These are phyloP conservation scores for Amanita thiersii DNA, from an alignment of 768 basidiomycete species.

Conservation along the genomic window DNA sequence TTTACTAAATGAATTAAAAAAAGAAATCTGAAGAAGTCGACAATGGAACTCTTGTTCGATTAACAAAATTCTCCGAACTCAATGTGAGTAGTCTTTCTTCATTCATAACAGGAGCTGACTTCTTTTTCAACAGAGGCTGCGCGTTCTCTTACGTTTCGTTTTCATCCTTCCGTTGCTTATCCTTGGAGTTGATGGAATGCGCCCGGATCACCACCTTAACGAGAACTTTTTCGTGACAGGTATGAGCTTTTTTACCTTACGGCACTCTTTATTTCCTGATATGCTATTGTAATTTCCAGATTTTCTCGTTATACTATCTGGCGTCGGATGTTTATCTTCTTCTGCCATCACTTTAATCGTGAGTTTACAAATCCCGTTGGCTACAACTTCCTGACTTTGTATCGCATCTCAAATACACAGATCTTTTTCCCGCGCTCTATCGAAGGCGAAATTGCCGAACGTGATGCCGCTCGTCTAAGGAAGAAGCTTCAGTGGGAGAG, in stretches of 20 bases:
- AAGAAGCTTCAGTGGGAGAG: slow-evolving; percentile 24
- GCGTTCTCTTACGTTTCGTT: slow-evolving; percentile 65
- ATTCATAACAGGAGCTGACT: not conserved
- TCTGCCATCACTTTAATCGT: slow-evolving; percentile 72
- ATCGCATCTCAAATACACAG: slow-evolving; percentile 22
- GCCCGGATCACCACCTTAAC: slow-evolving; percentile 56
- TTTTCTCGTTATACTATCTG: slow-evolving; percentile 48
- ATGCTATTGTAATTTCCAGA: slow-evolving; percentile 36
- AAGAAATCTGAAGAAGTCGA: slow-evolving; percentile 64
- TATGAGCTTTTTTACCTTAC: slow-evolving; percentile 14
- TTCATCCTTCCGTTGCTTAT: slow-evolving; percentile 60
- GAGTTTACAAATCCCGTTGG: slow-evolving; percentile 13
- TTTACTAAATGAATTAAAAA: slow-evolving; percentile 2
- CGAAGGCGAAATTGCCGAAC: slow-evolving; percentile 50
- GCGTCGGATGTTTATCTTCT: slow-evolving; percentile 55
- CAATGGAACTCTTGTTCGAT: slow-evolving; percentile 51
- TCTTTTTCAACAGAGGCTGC: slow-evolving; percentile 42
- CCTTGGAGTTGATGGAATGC: slow-evolving; percentile 62
- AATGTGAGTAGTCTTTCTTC: slow-evolving; percentile 46
- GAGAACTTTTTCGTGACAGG: slow-evolving; percentile 48
- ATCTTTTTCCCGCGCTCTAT: slow-evolving; percentile 82
- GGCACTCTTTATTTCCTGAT: slow-evolving; percentile 4
- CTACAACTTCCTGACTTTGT: not conserved
- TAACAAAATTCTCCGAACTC: slow-evolving; percentile 76
- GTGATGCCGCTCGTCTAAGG: slow-evolving; percentile 35